Percentiles rank a stretch among this genome's conserved stretches.
Evolutionary conservation across 768 basidiomycete genomes (phyloP).

Genomic region (Aureoboletus auriporus): DNA sequence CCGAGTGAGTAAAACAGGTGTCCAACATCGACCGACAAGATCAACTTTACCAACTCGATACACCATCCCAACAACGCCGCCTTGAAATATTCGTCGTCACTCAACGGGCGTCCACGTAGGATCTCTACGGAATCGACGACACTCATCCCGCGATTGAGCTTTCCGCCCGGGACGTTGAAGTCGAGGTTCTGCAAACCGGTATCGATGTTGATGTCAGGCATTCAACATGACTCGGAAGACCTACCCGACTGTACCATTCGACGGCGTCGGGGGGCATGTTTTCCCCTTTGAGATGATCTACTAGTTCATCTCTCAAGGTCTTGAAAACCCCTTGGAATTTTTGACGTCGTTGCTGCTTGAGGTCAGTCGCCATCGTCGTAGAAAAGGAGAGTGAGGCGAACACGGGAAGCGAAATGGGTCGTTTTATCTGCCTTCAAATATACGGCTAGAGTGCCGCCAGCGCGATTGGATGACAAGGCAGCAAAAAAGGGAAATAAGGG

Average conservation of each 20-base stretch:
- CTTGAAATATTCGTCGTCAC: slow-evolving; percentile 84
- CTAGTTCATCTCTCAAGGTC: slow-evolving; percentile 71
- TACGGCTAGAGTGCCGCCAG: too few species aligned
- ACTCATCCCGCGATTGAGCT: slow-evolving; percentile 94
- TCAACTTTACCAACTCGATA: slow-evolving; percentile 77
- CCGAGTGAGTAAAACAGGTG: too few species aligned
- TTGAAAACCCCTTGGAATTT: slow-evolving; percentile 74
- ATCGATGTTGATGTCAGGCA: background rate
- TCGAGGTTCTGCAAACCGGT: slow-evolving; percentile 61
- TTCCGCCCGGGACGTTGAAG: slow-evolving; percentile 95
- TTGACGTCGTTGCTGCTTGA: slow-evolving; percentile 43
- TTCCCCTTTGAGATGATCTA: slow-evolving; percentile 60
- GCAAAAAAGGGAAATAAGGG: too few species aligned
- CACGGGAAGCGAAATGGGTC: too few species aligned
- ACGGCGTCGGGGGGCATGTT: slow-evolving; percentile 82
- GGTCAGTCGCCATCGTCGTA: slow-evolving; percentile 16
- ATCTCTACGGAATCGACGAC: slow-evolving; percentile 93
- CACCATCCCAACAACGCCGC: slow-evolving; percentile 92
- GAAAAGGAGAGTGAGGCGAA: background rate
- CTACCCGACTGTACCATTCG: slow-evolving; percentile 79
- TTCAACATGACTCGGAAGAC: slow-evolving; percentile 19
- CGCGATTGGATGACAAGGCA: too few species aligned
- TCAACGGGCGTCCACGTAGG: slow-evolving; percentile 65
- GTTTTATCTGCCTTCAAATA: too few species aligned
- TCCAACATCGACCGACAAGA: too few species aligned